Percentiles rank a stretch among this genome's conserved stretches.
Conservation (phyloP, 305 asterid species). For the Andrographis paniculata region DNA sequence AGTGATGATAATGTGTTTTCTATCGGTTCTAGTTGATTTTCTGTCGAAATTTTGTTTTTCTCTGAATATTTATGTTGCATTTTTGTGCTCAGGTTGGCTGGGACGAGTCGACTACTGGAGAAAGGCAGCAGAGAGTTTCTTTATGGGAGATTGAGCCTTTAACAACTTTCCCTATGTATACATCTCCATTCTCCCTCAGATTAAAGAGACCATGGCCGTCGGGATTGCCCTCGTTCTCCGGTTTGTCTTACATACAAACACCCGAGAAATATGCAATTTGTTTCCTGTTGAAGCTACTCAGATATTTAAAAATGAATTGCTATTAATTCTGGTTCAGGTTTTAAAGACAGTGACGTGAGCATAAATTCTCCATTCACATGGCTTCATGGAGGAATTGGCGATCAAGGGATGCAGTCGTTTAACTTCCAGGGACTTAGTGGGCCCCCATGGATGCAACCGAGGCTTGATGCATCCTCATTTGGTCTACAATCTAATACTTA, state of each 20-base stretch:
- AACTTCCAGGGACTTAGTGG: constrained; percentile 60
- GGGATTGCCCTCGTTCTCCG: constrained; percentile 67
- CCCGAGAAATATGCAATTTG: background rate
- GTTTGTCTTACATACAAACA: constrained; percentile 33
- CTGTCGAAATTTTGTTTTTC: too few species aligned
- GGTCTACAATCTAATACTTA: constrained; percentile 28
- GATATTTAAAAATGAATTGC: background rate
- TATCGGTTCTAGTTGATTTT: too few species aligned
- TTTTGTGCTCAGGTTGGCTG: constrained; percentile 77
- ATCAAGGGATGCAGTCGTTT: constrained; percentile 50
- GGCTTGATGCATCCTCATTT: constrained; percentile 57
- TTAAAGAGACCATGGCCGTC: constrained; percentile 96
- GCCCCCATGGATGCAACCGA: constrained; percentile 79
- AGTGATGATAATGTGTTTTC: too few species aligned
- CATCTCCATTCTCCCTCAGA: constrained; percentile 91
- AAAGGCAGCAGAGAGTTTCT: constrained; percentile 95
- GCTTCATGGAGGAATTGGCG: constrained; percentile 68
- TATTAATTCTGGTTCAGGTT: constrained; percentile 31
- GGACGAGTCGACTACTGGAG: constrained; percentile 99
- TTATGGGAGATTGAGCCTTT: constrained; percentile 95
- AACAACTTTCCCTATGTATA: constrained; percentile 92
- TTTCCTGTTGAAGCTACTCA: background rate
- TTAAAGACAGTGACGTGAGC: constrained; percentile 49
- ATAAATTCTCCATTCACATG: constrained; percentile 58
- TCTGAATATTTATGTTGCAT: background rate